phyloP scores from a whole-genome alignment of 179 eudicot species.

The Gypsophila paniculata region DNA sequence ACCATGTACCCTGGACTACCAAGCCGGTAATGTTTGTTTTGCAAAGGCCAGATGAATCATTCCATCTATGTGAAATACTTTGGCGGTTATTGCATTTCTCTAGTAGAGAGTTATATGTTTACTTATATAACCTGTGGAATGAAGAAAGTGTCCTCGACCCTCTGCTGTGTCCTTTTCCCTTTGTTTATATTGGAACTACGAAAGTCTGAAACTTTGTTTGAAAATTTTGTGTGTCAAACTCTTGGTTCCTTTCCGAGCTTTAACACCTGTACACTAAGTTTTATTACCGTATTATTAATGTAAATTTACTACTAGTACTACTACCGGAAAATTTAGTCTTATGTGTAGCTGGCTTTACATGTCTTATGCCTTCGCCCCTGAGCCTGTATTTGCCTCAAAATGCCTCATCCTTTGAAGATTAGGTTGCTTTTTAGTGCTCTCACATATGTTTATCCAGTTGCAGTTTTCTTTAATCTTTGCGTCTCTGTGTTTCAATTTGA shows the following conservation, averaged over 20 bases:
- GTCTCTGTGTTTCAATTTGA: not conserved
- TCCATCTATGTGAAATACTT: not conserved
- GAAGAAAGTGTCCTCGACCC: not conserved
- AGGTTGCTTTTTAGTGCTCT: not conserved
- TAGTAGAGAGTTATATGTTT: not conserved
- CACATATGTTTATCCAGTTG: not conserved
- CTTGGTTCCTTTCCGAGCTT: not conserved
- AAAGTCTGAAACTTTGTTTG: not conserved
- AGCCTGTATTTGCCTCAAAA: not conserved
- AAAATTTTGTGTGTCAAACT: not conserved
- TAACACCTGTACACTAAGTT: not conserved
- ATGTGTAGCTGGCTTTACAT: not conserved
- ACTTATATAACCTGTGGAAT: not conserved
- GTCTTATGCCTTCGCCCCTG: not conserved
- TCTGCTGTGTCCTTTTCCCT: not conserved
- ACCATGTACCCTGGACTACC: constrained; percentile 99
- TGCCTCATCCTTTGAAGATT: not conserved
- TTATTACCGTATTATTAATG: not conserved
- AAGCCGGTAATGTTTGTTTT: constrained; percentile 61
- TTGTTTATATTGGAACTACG: not conserved
- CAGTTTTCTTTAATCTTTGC: not conserved
- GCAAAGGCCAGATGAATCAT: too few relatives aligned
- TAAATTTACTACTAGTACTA: not conserved
- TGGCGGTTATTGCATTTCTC: not conserved
- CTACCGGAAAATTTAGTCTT: not conserved